Evolutionary conservation across 805 yeast genomes (phyloP), one percentile per base, ranked within the genome.

Genomic region (Suhomyces sp.): DNA sequence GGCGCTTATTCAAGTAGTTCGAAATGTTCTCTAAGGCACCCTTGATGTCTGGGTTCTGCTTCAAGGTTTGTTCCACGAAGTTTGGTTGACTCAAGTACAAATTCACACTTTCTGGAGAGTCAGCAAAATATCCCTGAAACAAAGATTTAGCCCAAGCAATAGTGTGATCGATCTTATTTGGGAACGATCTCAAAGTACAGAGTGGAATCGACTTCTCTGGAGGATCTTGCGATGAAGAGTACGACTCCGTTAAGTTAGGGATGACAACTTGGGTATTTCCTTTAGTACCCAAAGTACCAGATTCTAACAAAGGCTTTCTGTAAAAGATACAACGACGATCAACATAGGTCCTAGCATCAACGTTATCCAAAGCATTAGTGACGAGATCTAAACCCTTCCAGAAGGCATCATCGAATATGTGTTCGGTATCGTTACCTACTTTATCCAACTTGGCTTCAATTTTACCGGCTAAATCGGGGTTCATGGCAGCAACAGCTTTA

Each of bases 91-190:
- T 72, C 56, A 93, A 68, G 63, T 88, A 93, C 56, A 87, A 64
- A 60, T 93, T 93, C 36, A 90, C 98, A 52, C 88, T 88, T 61
- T 87, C 96, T 13, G 96, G 90, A n/a, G 88, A 74, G 42, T 91
- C 96, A 23, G 79, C 71, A 61, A 93, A 93, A 54, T 79, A 88
- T 14, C 93, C 96, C 70, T 85, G 93, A 74, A 93, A 93, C 56
- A 88, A 72, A 13, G 88, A 81, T 67, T 95, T 95, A 11, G 98
- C 95, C 99, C 99, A 93, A 5, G 98, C 98, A 65, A 93, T 93
- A 1, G 99, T 93, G 58, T 93, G 99, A 59, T 93, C 99, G 52
- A 93, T 93, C 65, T 91, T 91, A 64, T 88, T 86, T 38, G 99
- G 99, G 82, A 93, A 93, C 3, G 96, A 86, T 65, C 98, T 81